Evolutionary conservation across 345 rosid genomes (phyloP).

Genomic region (Populus tremula): DNA sequence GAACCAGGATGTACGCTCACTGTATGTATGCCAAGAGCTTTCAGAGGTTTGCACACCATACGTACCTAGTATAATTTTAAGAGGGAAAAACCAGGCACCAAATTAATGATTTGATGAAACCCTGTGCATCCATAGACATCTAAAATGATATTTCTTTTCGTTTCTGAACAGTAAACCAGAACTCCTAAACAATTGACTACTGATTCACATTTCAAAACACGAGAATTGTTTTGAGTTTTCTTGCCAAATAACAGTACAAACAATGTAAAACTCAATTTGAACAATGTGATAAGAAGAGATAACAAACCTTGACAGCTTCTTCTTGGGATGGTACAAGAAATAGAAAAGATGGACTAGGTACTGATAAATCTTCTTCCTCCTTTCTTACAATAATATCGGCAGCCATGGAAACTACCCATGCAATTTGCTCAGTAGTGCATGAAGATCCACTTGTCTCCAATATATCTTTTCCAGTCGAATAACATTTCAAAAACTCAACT

Average conservation of each 20-base stretch:
- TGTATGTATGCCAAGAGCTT: conserved; percentile 76
- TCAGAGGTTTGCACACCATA: conserved; percentile 71
- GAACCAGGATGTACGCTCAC: conserved; percentile 83
- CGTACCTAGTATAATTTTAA: conserved; percentile 53
- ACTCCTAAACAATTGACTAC: not conserved
- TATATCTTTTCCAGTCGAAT: conserved; percentile 49
- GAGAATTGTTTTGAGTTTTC: too few species aligned
- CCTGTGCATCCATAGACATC: not conserved
- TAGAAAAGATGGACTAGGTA: conserved; percentile 63
- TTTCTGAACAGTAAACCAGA: not conserved
- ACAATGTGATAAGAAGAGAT: not conserved
- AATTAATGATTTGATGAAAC: not conserved
- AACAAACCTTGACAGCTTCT: conserved; percentile 67
- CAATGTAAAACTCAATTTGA: too few species aligned
- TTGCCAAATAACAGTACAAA: too few species aligned
- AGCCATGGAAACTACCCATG: conserved; percentile 77
- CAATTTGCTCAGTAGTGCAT: conserved; percentile 59
- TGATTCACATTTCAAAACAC: not conserved
- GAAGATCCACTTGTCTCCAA: conserved; percentile 63
- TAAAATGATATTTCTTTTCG: not conserved
- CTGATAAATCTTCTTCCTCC: conserved; percentile 54
- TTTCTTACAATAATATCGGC: conserved; percentile 67
- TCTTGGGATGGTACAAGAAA: conserved; percentile 78
- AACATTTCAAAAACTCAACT: conserved; percentile 71
- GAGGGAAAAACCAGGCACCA: not conserved